Conservation (phyloP, 495 filamentous ascomycete genomes). For the Achaetomiella virescens region DNA sequence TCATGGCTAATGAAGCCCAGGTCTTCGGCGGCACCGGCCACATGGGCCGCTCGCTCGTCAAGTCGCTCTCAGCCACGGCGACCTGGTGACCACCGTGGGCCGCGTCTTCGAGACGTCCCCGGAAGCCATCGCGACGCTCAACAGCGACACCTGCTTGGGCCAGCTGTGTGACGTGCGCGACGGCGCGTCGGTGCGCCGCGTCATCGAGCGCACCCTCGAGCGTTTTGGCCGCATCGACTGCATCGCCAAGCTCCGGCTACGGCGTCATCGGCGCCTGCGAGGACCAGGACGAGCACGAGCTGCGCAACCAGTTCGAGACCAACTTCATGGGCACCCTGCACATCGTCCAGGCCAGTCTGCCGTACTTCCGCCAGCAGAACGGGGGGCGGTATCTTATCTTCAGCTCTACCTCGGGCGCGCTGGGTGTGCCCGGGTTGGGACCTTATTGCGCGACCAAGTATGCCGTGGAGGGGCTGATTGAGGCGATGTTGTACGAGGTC, state of each 20-base stretch:
- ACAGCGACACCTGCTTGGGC: constrained; percentile 67
- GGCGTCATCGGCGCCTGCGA: constrained; percentile 94
- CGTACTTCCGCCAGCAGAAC: constrained; percentile 73
- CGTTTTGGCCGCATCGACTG: constrained; percentile 80
- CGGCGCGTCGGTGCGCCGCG: constrained; percentile 65
- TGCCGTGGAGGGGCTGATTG: constrained; percentile 88
- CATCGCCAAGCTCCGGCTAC: constrained; percentile 84
- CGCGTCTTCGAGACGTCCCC: constrained; percentile 73
- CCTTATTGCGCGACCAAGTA: constrained; percentile 97
- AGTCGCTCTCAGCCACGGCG: constrained; percentile 69
- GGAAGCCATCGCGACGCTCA: constrained; percentile 57
- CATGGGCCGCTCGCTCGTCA: constrained; percentile 86
- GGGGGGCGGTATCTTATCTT: constrained; percentile 87
- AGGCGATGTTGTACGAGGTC: constrained; percentile 92
- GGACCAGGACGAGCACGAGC: constrained; percentile 91
- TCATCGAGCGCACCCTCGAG: constrained; percentile 59
- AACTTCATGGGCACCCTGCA: constrained; percentile 93
- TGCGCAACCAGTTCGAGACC: constrained; percentile 93
- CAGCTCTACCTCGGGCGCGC: constrained; percentile 78
- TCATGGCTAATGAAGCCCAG: too few relatives aligned
- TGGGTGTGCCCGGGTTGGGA: constrained; percentile 85
- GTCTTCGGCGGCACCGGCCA: constrained; percentile 95
- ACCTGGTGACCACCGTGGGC: constrained; percentile 85
- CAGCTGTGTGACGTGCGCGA: constrained; percentile 86
- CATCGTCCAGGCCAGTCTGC: constrained; percentile 83